Percentiles rank a stretch among this genome's conserved stretches.
phyloP scores from a whole-genome alignment of 768 basidiomycete genomes.

The Pulveroboletus frians region DNA sequence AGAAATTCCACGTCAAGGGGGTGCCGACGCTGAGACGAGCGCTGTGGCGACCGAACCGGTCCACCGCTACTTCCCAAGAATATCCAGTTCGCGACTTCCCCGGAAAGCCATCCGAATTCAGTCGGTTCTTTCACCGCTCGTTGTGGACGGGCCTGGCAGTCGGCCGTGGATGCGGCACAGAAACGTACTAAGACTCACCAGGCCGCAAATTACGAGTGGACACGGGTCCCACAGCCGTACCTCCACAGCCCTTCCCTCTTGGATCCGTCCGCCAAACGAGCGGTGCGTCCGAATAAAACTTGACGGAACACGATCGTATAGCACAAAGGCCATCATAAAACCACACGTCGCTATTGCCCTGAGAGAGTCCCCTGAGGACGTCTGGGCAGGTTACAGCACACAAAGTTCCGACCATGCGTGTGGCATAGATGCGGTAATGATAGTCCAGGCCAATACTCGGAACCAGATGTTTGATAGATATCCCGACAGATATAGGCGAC shows the following conservation, averaged over 20 bases:
- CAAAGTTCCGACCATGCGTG: constrained; percentile 11
- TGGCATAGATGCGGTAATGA: constrained; percentile 23
- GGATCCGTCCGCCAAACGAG: constrained; percentile 13
- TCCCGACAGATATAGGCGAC: constrained; percentile 8
- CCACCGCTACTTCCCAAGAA: constrained; percentile 8
- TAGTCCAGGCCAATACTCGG: background rate
- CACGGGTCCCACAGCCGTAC: background rate
- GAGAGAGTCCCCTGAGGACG: constrained; percentile 3
- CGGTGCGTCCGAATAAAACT: constrained; percentile 8
- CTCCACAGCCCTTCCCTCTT: constrained; percentile 12
- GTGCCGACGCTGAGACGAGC: constrained; percentile 13
- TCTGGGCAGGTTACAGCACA: constrained; percentile 14
- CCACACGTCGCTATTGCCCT: constrained; percentile 19
- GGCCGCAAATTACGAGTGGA: constrained; percentile 15
- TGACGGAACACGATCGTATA: constrained; percentile 11
- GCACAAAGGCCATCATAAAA: background rate
- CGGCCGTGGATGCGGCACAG: constrained; percentile 14
- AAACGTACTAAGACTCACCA: constrained; percentile 20
- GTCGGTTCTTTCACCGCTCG: constrained; percentile 9
- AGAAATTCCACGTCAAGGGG: constrained; percentile 15
- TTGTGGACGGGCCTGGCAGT: constrained; percentile 2
- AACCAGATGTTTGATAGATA: constrained; percentile 9
- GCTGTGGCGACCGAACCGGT: constrained; percentile 8
- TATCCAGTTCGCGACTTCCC: constrained; percentile 9
- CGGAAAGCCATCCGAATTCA: constrained; percentile 5